These are phyloP conservation scores for Microthyrium microscopicum DNA, from an alignment of 2,329 filamentous ascomycete species.

Conservation along the genomic window DNA sequence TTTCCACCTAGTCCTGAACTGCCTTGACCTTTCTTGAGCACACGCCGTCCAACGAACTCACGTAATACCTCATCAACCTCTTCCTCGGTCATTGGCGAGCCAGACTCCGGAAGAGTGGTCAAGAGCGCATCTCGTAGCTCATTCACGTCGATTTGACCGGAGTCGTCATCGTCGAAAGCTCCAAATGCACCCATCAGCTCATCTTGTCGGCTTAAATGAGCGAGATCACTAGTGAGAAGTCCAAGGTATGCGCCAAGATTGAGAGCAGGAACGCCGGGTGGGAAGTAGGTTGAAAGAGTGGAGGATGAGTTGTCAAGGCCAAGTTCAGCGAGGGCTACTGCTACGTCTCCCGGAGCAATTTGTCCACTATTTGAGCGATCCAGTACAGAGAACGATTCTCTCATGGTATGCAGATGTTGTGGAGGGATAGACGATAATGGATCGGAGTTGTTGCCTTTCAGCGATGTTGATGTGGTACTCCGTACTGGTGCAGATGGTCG, in stretches of 20 bases:
- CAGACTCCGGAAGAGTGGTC: constrained; percentile 62
- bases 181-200: constrained; percentile 84
- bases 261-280: constrained; percentile 47
- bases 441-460: constrained; percentile 29
- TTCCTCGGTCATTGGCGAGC: constrained; percentile 44
- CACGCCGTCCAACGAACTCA: constrained; percentile 69
- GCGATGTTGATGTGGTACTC: constrained; percentile 8
- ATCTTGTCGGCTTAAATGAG: constrained; percentile 55
- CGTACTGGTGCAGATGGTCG: constrained; percentile 7
- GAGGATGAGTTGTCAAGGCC: constrained; percentile 58
- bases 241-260: constrained; percentile 77
- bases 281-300: constrained; percentile 70
- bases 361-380: constrained; percentile 76
- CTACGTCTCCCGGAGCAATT: constrained; percentile 68
- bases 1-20: constrained; percentile 5
- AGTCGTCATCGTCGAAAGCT: constrained; percentile 91
- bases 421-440: constrained; percentile 60
- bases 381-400: constrained; percentile 86
- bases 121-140: constrained; percentile 73
- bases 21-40: constrained; percentile 49
- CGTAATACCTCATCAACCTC: constrained; percentile 80
- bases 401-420: constrained; percentile 67
- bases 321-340: constrained; percentile 73
- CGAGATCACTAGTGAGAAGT: constrained; percentile 57
- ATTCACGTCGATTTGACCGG: constrained; percentile 71